Evolutionary conservation across 495 filamentous ascomycete species (phyloP), one percentile per base, ranked within the genome.

Genomic region (Penicillium herquei): DNA sequence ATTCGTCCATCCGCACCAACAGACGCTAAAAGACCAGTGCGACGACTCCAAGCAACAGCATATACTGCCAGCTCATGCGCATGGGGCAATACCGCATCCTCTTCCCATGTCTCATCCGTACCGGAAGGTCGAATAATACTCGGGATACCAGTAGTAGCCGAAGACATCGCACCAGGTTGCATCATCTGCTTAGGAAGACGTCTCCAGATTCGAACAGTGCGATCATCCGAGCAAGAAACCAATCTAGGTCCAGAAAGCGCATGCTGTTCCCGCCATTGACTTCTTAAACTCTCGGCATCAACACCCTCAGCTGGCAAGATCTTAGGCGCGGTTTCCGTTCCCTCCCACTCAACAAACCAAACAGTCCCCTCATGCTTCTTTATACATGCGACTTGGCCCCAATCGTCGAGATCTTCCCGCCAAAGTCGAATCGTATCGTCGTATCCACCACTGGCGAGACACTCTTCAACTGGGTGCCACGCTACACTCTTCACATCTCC

Each of bases 401-500:
- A 98, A 68, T 98, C 94, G 57, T 96, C 91, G 21, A 81, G 75
- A 72, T 96, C 93, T 77, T 96, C 93, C 31, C 87, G 75, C 85
- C 91, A 98, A 35, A 98, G 64, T 56, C 94, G 75, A 30, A 96
- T 85, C 11, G 88, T 94, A 60, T 98, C 89, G 62, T 98, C 94
- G 64, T 98, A 98, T 62, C 89, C 93, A 12, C 78, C 88, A 61
- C 86, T 91, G 6, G 90, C 94, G 14, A 98, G 76, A 49, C 92
- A 78, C 55, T 93, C 86, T 61, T 90, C 85, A 34, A 83, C 81
- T 3, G 91, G 90, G 66, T 94, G 89, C 94, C 94, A 98, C 0
- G 84, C 80, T 5, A 98, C 90, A 52, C 84, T 89, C 67, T 98
- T 98, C 37, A 98, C 92, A 68, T 98, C 94, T 12, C 88, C 92